Conservation (phyloP, 768 basidiomycete genomes). For the Tephrocybe sp. region DNA sequence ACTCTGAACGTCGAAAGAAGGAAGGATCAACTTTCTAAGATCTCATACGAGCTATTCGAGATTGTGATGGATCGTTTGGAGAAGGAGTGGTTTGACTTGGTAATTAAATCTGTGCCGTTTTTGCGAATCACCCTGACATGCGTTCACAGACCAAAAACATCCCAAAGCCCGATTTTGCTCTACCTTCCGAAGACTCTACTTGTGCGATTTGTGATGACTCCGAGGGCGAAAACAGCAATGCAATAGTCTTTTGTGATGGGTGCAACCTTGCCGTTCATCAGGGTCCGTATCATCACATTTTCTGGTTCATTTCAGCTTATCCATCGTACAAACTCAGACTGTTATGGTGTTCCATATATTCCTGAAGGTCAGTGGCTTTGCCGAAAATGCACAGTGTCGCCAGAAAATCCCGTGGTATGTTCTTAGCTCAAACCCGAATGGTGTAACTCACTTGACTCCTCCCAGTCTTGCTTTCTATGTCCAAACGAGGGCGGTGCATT, state of each 20-base stretch:
- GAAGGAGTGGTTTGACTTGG: conserved; percentile 98
- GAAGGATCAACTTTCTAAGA: conserved; percentile 65
- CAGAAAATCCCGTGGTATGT: conserved; percentile 91
- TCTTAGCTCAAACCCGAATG: background rate
- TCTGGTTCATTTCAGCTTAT: background rate
- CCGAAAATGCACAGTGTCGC: conserved; percentile 96
- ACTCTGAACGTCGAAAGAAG: conserved; percentile 76
- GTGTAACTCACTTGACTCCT: background rate
- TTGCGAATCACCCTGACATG: too few relatives aligned
- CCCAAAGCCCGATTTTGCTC: conserved; percentile 80
- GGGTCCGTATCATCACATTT: conserved; percentile 42
- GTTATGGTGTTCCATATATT: conserved; percentile 98
- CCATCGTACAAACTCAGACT: conserved; percentile 52
- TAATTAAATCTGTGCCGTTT: too few relatives aligned
- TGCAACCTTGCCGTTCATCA: conserved; percentile 99
- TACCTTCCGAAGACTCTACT: conserved; percentile 93
- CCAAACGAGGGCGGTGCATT: conserved; percentile 97
- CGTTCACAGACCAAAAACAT: conserved; percentile 80
- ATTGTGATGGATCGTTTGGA: conserved; percentile 96
- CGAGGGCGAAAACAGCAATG: conserved; percentile 97
- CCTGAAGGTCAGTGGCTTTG: conserved; percentile 99
- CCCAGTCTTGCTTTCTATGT: conserved; percentile 88
- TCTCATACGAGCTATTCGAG: conserved; percentile 88
- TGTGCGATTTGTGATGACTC: conserved; percentile 98
- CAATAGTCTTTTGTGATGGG: conserved; percentile 98